These are phyloP conservation scores for Phytophthora sojae DNA, from an alignment of 352 stramenopile genomes.

Conservation along the genomic window DNA sequence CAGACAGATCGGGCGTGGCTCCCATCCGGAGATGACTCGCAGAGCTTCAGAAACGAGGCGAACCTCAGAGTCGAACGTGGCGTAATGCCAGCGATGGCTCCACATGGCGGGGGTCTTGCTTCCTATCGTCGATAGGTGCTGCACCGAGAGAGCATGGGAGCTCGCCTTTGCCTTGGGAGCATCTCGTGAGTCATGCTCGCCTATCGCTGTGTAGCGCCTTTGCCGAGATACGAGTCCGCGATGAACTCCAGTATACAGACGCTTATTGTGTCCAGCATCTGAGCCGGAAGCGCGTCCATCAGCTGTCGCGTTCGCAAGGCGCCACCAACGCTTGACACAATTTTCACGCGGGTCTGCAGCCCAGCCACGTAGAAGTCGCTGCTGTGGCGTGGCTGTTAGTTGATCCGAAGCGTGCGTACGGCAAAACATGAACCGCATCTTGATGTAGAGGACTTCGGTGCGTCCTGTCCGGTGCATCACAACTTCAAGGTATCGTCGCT, in stretches of 20 bases:
- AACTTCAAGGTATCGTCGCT: slow-evolving; percentile 31
- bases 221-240: slow-evolving; percentile 23
- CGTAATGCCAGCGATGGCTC: slow-evolving; percentile 18
- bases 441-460: slow-evolving; percentile 20
- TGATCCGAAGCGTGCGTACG: neutral
- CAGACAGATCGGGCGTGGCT: slow-evolving; percentile 24
- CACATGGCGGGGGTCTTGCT: slow-evolving; percentile 8
- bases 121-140: slow-evolving; percentile 18
- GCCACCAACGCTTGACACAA: neutral
- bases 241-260: slow-evolving; percentile 12
- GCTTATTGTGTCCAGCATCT: neutral
- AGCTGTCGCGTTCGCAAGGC: slow-evolving; percentile 26
- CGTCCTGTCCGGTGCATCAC: slow-evolving; percentile 2
- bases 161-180: slow-evolving; percentile 2
- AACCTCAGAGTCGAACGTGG: slow-evolving; percentile 28
- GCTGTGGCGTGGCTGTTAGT: neutral
- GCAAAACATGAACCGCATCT: neutral
- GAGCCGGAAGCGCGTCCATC: slow-evolving; percentile 23
- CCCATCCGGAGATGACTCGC: slow-evolving; percentile 21
- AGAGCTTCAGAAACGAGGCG: slow-evolving; percentile 25
- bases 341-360: slow-evolving; percentile 1
- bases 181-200: too few relatives aligned
- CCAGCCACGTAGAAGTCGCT: neutral
- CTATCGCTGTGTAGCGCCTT: slow-evolving; percentile 18
- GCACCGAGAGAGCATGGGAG: slow-evolving; percentile 27